These are phyloP conservation scores for Clathrus columnatus DNA, from an alignment of 768 basidiomycete species.

Conservation along the genomic window DNA sequence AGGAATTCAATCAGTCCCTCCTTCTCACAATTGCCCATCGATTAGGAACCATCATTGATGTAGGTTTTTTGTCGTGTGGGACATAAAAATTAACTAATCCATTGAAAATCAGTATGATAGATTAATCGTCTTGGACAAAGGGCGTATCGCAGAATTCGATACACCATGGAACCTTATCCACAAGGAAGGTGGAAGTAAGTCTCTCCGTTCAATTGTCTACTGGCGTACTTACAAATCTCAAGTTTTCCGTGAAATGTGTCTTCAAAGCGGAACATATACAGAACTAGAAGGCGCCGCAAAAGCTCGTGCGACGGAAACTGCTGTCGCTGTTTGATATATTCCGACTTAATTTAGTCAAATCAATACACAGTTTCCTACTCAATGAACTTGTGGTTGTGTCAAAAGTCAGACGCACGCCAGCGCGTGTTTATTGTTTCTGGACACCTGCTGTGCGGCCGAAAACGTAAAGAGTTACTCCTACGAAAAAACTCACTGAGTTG, in stretches of 20 bases:
- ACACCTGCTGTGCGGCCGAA: too few species aligned
- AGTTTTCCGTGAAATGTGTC: slow-evolving; percentile 59
- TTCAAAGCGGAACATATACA: slow-evolving; percentile 56
- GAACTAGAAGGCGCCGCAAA: slow-evolving; percentile 55
- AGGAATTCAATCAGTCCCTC: slow-evolving; percentile 65
- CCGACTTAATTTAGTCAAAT: too few species aligned
- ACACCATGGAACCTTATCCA: slow-evolving; percentile 61
- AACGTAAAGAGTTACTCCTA: too few species aligned
- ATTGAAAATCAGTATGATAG: slow-evolving; percentile 17
- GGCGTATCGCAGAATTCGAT: slow-evolving; percentile 54
- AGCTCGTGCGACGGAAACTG: slow-evolving; percentile 19
- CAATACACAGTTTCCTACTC: too few species aligned
- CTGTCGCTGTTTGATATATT: background rate
- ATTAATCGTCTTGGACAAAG: slow-evolving; percentile 26
- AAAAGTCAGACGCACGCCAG: too few species aligned
- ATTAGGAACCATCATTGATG: slow-evolving; percentile 66
- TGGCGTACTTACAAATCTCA: slow-evolving; percentile 13
- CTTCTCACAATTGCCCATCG: slow-evolving; percentile 55
- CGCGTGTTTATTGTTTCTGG: too few species aligned
- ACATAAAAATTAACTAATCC: slow-evolving; percentile 22
- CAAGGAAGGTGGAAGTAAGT: slow-evolving; percentile 40
- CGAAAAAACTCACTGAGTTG: too few species aligned
- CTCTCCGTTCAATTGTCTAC: slow-evolving; percentile 19
- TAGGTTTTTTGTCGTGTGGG: slow-evolving; percentile 6
- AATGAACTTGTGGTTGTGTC: too few species aligned